Evolutionary conservation across 148 eudicot genomes (phyloP).

Genomic region (Amaranthus cruentus): DNA sequence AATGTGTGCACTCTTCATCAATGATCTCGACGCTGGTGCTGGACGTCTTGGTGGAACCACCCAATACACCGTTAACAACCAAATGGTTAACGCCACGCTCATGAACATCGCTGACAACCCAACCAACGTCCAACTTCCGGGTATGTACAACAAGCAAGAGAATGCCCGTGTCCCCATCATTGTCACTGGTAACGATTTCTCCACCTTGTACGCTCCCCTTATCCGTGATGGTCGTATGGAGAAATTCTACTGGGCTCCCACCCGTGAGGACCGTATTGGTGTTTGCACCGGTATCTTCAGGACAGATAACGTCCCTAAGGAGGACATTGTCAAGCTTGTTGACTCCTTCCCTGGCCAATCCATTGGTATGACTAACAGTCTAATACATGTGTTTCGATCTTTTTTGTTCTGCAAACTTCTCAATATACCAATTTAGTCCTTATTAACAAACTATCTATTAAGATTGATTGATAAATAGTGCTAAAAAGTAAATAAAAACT

Average conservation of each 20-base stretch:
- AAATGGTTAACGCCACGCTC: constrained; percentile 93
- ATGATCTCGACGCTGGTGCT: constrained; percentile 92
- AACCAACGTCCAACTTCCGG: constrained; percentile 90
- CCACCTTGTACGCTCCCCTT: constrained; percentile 83
- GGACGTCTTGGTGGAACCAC: constrained; percentile 94
- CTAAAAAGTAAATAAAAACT: too few relatives aligned
- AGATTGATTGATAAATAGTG: too few relatives aligned
- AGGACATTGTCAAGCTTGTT: constrained; percentile 58
- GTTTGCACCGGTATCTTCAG: constrained; percentile 76
- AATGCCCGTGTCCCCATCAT: constrained; percentile 84
- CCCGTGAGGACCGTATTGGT: constrained; percentile 90
- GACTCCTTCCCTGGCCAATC: constrained; percentile 96
- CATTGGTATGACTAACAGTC: constrained; percentile 41
- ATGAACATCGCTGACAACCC: constrained; percentile 97
- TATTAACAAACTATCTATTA: too few relatives aligned
- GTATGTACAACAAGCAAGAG: constrained; percentile 93
- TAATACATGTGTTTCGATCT: too few relatives aligned
- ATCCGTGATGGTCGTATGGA: constrained; percentile 99
- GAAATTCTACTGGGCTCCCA: constrained; percentile 97
- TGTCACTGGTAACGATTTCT: constrained; percentile 91
- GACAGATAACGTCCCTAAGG: constrained; percentile 46
- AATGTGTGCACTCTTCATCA: constrained; percentile 86
- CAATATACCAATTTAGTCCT: too few relatives aligned
- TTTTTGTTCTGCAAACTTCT: too few relatives aligned
- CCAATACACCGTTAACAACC: constrained; percentile 94